These are phyloP conservation scores for Epichloe bromicola DNA, from an alignment of 2,329 filamentous ascomycete genomes.

Conservation along the genomic window DNA sequence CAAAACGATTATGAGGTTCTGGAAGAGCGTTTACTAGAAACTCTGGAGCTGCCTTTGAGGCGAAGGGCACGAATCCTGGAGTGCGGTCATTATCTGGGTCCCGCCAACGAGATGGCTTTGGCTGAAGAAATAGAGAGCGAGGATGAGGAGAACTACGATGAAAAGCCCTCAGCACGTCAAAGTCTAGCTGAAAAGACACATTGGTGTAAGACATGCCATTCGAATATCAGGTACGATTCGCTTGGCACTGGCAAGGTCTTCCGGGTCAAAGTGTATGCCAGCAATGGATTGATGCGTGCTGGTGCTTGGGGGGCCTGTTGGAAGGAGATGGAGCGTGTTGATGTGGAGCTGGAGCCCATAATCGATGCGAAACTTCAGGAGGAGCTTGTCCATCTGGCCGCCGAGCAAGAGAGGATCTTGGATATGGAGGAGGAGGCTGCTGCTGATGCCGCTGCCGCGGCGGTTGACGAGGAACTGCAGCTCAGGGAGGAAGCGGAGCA, in stretches of 20 bases:
- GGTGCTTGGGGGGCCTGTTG: slow-evolving; percentile 87
- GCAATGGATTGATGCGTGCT: slow-evolving; percentile 84
- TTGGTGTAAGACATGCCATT: slow-evolving; percentile 44
- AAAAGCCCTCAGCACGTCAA: slow-evolving; percentile 13
- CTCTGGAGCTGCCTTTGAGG: slow-evolving; percentile 53
- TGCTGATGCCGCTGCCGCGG: slow-evolving; percentile 7
- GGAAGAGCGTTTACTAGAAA: slow-evolving; percentile 64
- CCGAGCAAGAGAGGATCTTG: slow-evolving; percentile 29
- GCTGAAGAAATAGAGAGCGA: slow-evolving; percentile 33
- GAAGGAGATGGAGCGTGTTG: slow-evolving; percentile 97
- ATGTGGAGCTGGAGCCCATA: slow-evolving; percentile 77
- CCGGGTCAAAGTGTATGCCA: slow-evolving; percentile 80
- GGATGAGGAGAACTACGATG: slow-evolving; percentile 28
- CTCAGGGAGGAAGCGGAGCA: slow-evolving; percentile 18
- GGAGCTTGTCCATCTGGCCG: slow-evolving; percentile 44
- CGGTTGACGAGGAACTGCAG: slow-evolving; percentile 7
- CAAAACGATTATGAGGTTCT: slow-evolving; percentile 69
- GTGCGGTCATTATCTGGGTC: slow-evolving; percentile 63
- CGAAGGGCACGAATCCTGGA: slow-evolving; percentile 56
- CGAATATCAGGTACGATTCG: slow-evolving; percentile 40
- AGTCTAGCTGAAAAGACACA: slow-evolving; percentile 25
- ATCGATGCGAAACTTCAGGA: slow-evolving; percentile 45
- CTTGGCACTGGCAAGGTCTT: slow-evolving; percentile 47
- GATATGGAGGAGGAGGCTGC: slow-evolving; percentile 16
- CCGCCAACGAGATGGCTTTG: slow-evolving; percentile 35